A percentile compares a stretch with the other conserved stretches of the same genome.
Conservation (phyloP, 176 grass and related monocot genomes). For the Melocanna baccifera region DNA sequence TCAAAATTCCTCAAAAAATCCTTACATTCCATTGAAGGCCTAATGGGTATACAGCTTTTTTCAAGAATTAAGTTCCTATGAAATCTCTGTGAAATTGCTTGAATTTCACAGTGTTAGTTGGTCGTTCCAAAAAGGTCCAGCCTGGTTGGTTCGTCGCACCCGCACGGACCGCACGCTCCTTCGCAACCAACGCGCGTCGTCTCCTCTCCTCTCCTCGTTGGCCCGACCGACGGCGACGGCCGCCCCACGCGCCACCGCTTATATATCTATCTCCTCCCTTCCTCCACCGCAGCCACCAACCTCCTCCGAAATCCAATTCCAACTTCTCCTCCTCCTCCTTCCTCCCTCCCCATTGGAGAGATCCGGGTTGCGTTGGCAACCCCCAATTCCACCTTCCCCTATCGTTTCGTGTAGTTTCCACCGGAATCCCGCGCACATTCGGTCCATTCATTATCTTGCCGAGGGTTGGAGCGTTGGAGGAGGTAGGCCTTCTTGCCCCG, state of each 20-base stretch:
- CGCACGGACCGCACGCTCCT: neutral
- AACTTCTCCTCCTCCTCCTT: neutral
- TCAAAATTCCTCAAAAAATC: too few relatives aligned
- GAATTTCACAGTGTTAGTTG: neutral
- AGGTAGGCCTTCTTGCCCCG: neutral
- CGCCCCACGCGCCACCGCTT: neutral
- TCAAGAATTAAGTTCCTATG: neutral
- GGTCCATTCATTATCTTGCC: neutral
- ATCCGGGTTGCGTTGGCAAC: slow-evolving; percentile 21
- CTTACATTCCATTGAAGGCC: too few relatives aligned
- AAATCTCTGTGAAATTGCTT: neutral
- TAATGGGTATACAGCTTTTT: neutral
- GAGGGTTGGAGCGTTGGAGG: neutral
- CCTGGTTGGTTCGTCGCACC: neutral
- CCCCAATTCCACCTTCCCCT: neutral
- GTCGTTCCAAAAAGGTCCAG: neutral
- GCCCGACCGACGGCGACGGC: slow-evolving; percentile 37
- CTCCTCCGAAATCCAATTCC: neutral
- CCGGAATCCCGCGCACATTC: neutral
- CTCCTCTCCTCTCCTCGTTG: neutral
- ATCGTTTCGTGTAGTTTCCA: neutral
- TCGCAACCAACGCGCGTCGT: slow-evolving; percentile 10
- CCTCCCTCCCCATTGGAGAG: neutral
- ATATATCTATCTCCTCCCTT: neutral
- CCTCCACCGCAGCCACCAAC: neutral